These are phyloP conservation scores for Quercus aquifolioides DNA, from an alignment of 306 rosid species.

Conservation along the genomic window DNA sequence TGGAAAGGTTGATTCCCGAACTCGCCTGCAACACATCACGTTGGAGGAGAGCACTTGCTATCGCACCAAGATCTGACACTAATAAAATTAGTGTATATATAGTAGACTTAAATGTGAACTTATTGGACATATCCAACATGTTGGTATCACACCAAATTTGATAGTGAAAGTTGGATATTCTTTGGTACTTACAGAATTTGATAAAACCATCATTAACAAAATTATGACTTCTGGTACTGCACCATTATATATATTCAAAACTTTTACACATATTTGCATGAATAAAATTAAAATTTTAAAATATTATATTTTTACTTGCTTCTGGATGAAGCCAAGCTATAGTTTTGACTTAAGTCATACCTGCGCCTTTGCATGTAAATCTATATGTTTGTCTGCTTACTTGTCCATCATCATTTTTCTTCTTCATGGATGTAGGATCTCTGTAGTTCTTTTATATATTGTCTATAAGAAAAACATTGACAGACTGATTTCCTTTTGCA, in stretches of 20 bases:
- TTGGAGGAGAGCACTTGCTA: too few relatives aligned
- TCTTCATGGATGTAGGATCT: background rate
- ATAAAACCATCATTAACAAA: background rate
- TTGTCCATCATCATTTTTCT: background rate
- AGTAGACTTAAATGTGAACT: background rate
- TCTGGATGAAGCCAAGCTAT: background rate
- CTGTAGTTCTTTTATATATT: background rate
- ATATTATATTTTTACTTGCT: background rate
- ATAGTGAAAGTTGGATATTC: background rate
- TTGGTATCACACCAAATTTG: background rate
- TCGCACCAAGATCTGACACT: too few relatives aligned
- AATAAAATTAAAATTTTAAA: background rate
- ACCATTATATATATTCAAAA: background rate
- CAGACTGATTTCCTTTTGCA: background rate
- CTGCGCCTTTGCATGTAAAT: background rate
- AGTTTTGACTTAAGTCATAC: background rate
- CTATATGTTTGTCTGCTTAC: background rate
- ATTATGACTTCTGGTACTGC: background rate
- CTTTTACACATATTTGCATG: too few relatives aligned
- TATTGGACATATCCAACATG: background rate
- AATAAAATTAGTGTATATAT: too few relatives aligned
- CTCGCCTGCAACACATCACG: too few relatives aligned
- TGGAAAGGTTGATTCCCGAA: too few relatives aligned
- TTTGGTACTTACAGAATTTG: background rate
- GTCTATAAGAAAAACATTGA: background rate